These are phyloP conservation scores for Guyanaporus albipodus DNA, from an alignment of 768 basidiomycete genomes.

Conservation along the genomic window DNA sequence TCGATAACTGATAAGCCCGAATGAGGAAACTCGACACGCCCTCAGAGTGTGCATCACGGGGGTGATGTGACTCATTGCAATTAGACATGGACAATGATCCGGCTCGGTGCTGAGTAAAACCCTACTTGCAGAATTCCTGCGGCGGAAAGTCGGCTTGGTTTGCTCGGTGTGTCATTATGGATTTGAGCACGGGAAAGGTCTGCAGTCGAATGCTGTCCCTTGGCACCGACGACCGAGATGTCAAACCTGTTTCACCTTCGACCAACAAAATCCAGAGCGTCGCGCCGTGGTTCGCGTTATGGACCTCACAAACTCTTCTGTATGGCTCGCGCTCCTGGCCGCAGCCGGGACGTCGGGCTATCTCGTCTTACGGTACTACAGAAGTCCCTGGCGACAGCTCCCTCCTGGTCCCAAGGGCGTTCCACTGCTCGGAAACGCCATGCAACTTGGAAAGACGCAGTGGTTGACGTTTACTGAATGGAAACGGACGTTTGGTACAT, in stretches of 20 bases:
- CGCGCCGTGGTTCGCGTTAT: not conserved
- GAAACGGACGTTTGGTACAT: not conserved
- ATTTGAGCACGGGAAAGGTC: no score
- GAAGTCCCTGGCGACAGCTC: not conserved
- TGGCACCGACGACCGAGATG: not conserved
- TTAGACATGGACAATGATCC: not conserved
- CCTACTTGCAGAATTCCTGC: no score
- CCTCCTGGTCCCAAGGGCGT: not conserved
- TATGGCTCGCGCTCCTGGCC: not conserved
- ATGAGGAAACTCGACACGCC: no score
- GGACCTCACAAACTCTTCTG: not conserved
- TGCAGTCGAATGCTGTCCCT: no score
- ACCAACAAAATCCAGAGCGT: no score
- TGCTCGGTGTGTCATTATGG: not conserved
- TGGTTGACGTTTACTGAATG: conserved; percentile 1
- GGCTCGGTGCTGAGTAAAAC: not conserved
- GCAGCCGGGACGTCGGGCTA: not conserved
- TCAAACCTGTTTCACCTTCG: not conserved
- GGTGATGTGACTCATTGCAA: no score
- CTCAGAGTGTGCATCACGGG: no score
- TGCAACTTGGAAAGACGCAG: not conserved
- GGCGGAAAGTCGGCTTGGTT: not conserved
- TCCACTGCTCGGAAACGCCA: not conserved
- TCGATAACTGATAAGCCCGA: no score
- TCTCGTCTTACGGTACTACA: not conserved